phyloP scores from a whole-genome alignment of 2,329 filamentous ascomycete species.

The Aspergillus transmontanensis region DNA sequence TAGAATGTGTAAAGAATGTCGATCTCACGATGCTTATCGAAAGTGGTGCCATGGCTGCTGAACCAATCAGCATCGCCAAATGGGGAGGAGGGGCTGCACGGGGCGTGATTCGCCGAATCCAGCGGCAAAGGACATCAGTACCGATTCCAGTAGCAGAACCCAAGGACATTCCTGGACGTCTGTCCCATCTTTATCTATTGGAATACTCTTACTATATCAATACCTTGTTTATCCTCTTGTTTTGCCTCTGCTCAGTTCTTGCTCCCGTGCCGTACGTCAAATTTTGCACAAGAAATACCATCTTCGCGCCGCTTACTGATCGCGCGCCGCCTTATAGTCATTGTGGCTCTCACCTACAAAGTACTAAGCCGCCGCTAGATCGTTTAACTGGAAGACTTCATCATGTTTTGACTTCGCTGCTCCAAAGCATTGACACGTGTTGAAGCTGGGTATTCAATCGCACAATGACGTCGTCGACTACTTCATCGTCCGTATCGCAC shows the following conservation, averaged over 20 bases:
- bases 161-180: neutral
- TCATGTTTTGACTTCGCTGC: constrained; percentile 7
- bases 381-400: neutral
- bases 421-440: constrained; percentile 8
- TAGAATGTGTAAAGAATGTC: neutral
- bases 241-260: neutral
- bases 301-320: neutral
- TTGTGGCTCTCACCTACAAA: no score
- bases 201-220: neutral
- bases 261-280: neutral
- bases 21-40: neutral
- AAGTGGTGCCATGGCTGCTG: neutral
- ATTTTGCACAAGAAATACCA: neutral
- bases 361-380: neutral
- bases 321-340: neutral
- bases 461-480: constrained; percentile 26
- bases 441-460: constrained; percentile 6
- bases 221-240: neutral
- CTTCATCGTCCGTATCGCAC: constrained; percentile 24
- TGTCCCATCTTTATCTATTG: neutral
- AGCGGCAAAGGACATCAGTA: constrained; percentile 4
- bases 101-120: constrained; percentile 4
- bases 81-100: neutral
- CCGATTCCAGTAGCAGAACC: neutral
- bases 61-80: neutral